phyloP scores from a whole-genome alignment of 306 rosid species.

The Vigna reflexopilosa region DNA sequence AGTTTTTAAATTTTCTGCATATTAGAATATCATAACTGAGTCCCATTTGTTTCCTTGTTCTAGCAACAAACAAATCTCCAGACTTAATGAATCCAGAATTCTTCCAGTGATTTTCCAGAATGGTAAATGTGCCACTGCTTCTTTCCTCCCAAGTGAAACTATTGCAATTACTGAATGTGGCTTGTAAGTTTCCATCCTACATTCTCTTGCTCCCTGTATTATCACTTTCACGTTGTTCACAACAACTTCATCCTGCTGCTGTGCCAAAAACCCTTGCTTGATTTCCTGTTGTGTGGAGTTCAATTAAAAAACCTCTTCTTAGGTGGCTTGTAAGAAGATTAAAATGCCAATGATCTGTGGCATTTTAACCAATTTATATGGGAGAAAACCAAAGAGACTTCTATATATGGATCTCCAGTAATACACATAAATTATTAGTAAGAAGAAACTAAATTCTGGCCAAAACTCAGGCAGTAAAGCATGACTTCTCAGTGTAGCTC shows the following conservation, averaged over 20 bases:
- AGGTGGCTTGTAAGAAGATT: slow-evolving; percentile 37
- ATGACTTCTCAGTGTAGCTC: slow-evolving; percentile 29
- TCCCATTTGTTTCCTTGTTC: slow-evolving; percentile 71
- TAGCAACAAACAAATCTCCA: slow-evolving; percentile 78
- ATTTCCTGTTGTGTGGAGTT: slow-evolving; percentile 61
- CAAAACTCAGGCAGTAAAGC: slow-evolving; percentile 27
- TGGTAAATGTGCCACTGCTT: slow-evolving; percentile 75
- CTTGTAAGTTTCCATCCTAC: slow-evolving; percentile 54
- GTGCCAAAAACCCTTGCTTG: slow-evolving; percentile 82
- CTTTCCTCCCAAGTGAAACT: slow-evolving; percentile 78
- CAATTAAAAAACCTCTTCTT: slow-evolving; percentile 27
- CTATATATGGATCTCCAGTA: background rate
- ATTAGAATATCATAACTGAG: slow-evolving; percentile 42
- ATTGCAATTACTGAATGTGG: slow-evolving; percentile 58
- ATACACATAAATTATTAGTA: slow-evolving; percentile 21
- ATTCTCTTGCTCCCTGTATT: slow-evolving; percentile 57
- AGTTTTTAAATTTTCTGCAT: no score
- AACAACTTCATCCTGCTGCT: slow-evolving; percentile 68
- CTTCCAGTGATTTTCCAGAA: slow-evolving; percentile 59
- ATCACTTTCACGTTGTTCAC: slow-evolving; percentile 67
- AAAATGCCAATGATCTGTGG: slow-evolving; percentile 12
- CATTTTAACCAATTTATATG: background rate
- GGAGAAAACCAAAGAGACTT: slow-evolving; percentile 20
- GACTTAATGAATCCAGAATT: slow-evolving; percentile 74
- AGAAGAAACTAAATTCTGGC: slow-evolving; percentile 20